Base-by-base conservation (phyloP, 1,139 yeast species). In the Candida neerlandica region DNA sequence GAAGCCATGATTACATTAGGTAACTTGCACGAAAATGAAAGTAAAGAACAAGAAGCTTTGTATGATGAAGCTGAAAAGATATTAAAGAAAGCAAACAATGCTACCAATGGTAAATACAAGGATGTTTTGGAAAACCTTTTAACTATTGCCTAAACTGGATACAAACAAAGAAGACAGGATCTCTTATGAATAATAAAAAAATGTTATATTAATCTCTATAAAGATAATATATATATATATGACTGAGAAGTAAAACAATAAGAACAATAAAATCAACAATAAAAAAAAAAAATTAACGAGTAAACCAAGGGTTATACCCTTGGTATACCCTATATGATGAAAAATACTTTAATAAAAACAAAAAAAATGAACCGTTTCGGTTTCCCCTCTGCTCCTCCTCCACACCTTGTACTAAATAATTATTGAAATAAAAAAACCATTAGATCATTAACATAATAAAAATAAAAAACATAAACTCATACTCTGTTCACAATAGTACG, bases 1-100 rank as follows among this genome's bases (percentile, higher is more conserved):
- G 98, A 94, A 65, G 92, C 96, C 1, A 76, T 82, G 62, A 88
- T 92, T 34, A 81, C 86, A 12, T 71, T 89, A 57, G 97, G 92
- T 9, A 91, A 91, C 61, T 64, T 90, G 51, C 74, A 79, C 55
- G 87, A 84, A 10, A 69, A 81, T 40, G 91, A 86, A 35, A 77
- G 87, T 47, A 68, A 70, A 34, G 85, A 84, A 43, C 96, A 89
- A 66, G 87, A 84, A 52, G 59, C 72, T 12, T 69, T 78, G 48
- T 91, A 91, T 63, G 63, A 69, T 23, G 77, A 80, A 50, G 98
- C 97, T 0, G 92, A 86, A 61, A 69, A 70, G 52, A 73, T 79
- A 23, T 69, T 87, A 58, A 73, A 66, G 47, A 81, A 78, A 58
- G 94, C 94, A 33, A 87, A 87, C 65, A 84, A 82, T 55, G 91